A percentile compares a stretch with the other conserved stretches of the same genome.
Evolutionary conservation across 441 rosid genomes (phyloP).

Genomic region (Sinapis alba): DNA sequence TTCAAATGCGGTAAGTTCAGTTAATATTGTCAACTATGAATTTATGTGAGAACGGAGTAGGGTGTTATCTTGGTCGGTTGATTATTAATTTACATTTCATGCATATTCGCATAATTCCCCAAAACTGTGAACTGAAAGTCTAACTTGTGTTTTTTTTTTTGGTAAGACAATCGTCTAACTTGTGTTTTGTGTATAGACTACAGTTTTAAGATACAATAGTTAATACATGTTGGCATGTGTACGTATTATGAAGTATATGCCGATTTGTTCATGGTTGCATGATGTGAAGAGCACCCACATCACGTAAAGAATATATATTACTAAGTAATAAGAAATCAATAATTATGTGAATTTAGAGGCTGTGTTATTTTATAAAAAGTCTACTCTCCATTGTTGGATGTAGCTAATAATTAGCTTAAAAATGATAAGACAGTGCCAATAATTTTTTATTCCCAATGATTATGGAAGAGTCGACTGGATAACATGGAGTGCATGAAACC

Average conservation of each 20-base stretch:
- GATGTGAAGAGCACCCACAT: slow-evolving; percentile 43
- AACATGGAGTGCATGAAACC: slow-evolving; percentile 41
- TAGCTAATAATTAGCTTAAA: slow-evolving; percentile 28
- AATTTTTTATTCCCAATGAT: slow-evolving; percentile 34
- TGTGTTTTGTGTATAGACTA: neutral
- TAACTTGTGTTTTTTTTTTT: neutral
- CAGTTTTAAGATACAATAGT: neutral
- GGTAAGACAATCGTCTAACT: no score
- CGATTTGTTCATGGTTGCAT: slow-evolving; percentile 34
- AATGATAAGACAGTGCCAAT: slow-evolving; percentile 23
- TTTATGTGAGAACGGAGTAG: neutral
- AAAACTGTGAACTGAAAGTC: slow-evolving; percentile 11
- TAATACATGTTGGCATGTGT: slow-evolving; percentile 33
- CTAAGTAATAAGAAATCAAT: slow-evolving; percentile 28
- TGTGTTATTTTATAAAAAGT: slow-evolving; percentile 29
- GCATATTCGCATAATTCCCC: slow-evolving; percentile 5
- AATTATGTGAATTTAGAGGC: neutral
- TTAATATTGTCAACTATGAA: neutral
- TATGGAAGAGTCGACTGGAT: slow-evolving; percentile 38
- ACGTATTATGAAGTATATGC: slow-evolving; percentile 31
- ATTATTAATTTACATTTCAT: neutral
- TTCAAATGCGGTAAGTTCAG: neutral
- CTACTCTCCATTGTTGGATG: slow-evolving; percentile 36
- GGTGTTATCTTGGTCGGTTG: neutral
- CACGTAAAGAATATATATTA: slow-evolving; percentile 41